Conservation (phyloP, 345 rosid species). For the Anacardium occidentale region DNA sequence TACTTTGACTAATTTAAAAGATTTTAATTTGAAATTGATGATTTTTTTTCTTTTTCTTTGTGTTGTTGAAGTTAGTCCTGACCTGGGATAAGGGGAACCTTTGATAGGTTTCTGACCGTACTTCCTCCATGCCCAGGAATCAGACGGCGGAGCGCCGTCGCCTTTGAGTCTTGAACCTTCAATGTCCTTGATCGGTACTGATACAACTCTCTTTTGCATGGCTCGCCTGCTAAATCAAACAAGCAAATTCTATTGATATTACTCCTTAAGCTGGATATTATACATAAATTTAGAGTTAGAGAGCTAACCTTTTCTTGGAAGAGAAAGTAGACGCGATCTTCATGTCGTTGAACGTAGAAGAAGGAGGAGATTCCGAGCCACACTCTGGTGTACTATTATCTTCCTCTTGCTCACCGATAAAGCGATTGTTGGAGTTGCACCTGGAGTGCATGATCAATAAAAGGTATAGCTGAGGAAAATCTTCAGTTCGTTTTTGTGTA, state of each 20-base stretch:
- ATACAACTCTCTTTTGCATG: conserved; percentile 69
- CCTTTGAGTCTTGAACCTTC: conserved; percentile 76
- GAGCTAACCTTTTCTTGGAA: conserved; percentile 56
- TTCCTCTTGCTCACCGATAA: conserved; percentile 39
- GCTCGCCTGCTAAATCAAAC: conserved; percentile 52
- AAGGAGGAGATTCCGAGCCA: conserved; percentile 61
- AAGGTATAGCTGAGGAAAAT: neutral
- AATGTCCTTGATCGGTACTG: conserved; percentile 78
- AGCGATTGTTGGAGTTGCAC: conserved; percentile 27
- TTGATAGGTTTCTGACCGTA: conserved; percentile 99
- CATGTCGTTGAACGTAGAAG: conserved; percentile 39
- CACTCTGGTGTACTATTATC: conserved; percentile 53
- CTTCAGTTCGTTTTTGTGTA: neutral
- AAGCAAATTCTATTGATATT: neutral
- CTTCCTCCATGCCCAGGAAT: conserved; percentile 99
- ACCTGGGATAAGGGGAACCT: conserved; percentile 96
- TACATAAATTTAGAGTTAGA: too few species aligned
- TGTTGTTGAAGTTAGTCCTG: neutral
- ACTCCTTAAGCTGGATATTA: neutral
- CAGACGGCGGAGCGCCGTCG: conserved; percentile 76
- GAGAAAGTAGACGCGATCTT: conserved; percentile 48
- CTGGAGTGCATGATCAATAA: conserved; percentile 36
- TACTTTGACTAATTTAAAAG: neutral
- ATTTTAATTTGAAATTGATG: neutral
- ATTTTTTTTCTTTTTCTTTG: too few species aligned